Evolutionary conservation across 2,329 filamentous ascomycete genomes (phyloP).

Genomic region (Diaporthe aspalathi): DNA sequence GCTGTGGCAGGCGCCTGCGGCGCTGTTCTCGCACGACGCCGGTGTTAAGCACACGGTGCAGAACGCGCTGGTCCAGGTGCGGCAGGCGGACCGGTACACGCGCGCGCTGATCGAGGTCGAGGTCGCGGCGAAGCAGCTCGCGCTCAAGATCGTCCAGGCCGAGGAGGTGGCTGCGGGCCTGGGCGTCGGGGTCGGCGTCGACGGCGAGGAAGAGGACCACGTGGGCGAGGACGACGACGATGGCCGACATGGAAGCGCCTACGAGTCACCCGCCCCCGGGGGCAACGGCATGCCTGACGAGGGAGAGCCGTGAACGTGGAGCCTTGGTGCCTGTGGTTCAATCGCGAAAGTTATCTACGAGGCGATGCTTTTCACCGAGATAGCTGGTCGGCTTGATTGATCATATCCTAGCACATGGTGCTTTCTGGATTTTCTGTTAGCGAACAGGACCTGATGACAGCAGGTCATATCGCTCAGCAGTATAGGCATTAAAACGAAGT

Average conservation of each 20-base stretch:
- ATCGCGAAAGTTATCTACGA: neutral
- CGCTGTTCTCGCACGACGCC: slow-evolving; percentile 47
- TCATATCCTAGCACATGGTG: neutral
- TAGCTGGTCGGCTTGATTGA: too few species aligned
- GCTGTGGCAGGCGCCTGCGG: slow-evolving; percentile 38
- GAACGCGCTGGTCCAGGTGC: slow-evolving; percentile 59
- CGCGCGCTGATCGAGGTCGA: slow-evolving; percentile 65
- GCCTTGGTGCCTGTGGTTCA: neutral
- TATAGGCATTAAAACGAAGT: neutral
- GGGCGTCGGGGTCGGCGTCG: slow-evolving; percentile 44
- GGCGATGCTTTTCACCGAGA: neutral
- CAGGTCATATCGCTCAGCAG: neutral
- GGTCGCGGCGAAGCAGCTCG: slow-evolving; percentile 65
- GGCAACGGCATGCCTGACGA: slow-evolving; percentile 28
- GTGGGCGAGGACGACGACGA: slow-evolving; percentile 2
- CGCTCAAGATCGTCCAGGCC: slow-evolving; percentile 63
- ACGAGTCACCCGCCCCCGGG: slow-evolving; percentile 33
- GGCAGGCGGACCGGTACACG: slow-evolving; percentile 55
- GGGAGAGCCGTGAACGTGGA: neutral
- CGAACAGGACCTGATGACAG: neutral
- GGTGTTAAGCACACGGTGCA: slow-evolving; percentile 57
- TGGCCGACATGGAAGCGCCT: slow-evolving; percentile 12
- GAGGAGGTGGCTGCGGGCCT: slow-evolving; percentile 54
- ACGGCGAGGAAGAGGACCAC: slow-evolving; percentile 33
- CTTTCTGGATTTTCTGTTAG: too few species aligned